These are phyloP conservation scores for Acacia confusa DNA, from an alignment of 306 rosid species.

Conservation along the genomic window DNA sequence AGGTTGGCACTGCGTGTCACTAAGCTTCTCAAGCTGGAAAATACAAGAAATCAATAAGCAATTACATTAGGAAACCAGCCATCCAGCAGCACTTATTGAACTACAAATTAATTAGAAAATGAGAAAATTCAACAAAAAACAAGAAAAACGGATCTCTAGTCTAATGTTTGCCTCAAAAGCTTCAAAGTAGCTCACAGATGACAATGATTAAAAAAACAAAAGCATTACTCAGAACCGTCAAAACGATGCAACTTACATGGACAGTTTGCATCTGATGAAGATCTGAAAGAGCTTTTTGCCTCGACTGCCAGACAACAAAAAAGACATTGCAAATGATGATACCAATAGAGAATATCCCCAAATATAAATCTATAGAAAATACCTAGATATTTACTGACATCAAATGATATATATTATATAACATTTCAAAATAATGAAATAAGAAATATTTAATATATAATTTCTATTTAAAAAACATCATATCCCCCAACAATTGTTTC, in stretches of 20 bases:
- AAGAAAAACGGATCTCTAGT: not conserved
- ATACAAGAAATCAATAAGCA: not conserved
- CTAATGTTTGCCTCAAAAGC: not conserved
- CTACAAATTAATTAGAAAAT: not conserved
- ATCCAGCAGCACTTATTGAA: conserved; percentile 11
- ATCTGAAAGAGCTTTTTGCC: conserved; percentile 93
- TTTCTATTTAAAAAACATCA: not conserved
- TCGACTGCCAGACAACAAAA: conserved; percentile 59
- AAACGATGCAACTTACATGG: conserved; percentile 55
- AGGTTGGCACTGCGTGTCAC: conserved; percentile 93
- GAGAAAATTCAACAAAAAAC: not conserved
- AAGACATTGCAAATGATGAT: not conserved
- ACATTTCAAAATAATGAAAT: not conserved
- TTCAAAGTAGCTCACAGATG: not conserved
- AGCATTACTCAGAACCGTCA: not conserved
- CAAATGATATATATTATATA: not conserved
- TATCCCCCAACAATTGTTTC: not conserved
- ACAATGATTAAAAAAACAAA: not conserved
- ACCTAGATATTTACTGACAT: not conserved
- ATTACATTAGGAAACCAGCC: not conserved
- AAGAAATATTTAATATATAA: not conserved
- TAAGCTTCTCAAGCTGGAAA: conserved; percentile 83
- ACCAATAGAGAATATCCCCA: not conserved
- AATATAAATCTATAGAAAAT: not conserved
- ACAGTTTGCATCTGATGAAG: conserved; percentile 90